Evolutionary conservation across 345 rosid species (phyloP).

Genomic region (Psidium guajava): DNA sequence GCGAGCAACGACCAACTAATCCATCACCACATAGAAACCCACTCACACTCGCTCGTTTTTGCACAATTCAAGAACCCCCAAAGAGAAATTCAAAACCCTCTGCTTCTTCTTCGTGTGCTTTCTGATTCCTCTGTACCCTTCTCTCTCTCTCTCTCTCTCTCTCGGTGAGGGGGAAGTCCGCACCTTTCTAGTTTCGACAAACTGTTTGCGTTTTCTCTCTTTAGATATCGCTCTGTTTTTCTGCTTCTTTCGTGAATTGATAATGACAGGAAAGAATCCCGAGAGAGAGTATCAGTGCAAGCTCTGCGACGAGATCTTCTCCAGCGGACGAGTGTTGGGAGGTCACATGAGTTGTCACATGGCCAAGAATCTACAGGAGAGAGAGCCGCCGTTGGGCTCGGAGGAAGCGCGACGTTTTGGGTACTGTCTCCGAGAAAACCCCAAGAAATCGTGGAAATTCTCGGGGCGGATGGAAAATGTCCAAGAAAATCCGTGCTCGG

Average conservation of each 20-base stretch:
- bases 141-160: neutral
- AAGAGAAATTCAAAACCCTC: neutral
- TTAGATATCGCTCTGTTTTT: neutral
- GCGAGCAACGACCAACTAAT: neutral
- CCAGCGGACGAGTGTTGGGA: slow-evolving; percentile 14
- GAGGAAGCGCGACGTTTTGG: neutral
- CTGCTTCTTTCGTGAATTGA: neutral
- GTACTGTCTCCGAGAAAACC: slow-evolving; percentile 48
- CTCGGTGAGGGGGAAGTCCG: neutral
- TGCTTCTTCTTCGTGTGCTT: neutral
- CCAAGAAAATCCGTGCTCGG: slow-evolving; percentile 6
- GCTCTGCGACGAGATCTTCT: slow-evolving; percentile 20
- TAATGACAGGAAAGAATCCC: neutral
- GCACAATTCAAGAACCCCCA: neutral
- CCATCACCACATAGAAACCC: neutral
- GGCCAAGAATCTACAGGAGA: neutral
- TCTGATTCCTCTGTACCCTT: neutral
- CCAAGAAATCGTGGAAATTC: slow-evolving; percentile 54
- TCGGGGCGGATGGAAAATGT: slow-evolving; percentile 1
- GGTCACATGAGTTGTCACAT: slow-evolving; percentile 22
- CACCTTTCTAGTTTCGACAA: neutral
- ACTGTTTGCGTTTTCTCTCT: neutral
- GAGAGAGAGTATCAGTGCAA: slow-evolving; percentile 11
- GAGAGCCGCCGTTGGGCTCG: slow-evolving; percentile 2
- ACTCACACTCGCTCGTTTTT: neutral